Evolutionary conservation across 176 grass and related monocot species (phyloP).

Genomic region (Oryza punctata): DNA sequence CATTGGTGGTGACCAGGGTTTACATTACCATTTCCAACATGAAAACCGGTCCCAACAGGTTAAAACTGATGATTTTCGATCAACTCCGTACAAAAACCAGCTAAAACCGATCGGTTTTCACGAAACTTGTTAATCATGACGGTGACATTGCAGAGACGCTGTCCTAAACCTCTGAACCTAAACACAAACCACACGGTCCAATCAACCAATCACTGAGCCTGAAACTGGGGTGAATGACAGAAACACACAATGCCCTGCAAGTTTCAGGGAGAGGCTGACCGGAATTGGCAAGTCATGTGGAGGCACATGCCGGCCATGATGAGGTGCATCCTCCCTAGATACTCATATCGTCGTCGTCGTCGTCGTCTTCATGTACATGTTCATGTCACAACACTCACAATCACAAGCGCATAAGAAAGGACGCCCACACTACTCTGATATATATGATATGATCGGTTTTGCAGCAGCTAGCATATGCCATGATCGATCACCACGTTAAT

Average conservation of each 20-base stretch:
- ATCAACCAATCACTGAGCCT: conserved; percentile 9
- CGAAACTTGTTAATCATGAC: not conserved
- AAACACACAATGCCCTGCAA: conserved; percentile 18
- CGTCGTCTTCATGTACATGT: not conserved
- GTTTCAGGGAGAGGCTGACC: not conserved
- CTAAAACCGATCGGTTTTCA: no score
- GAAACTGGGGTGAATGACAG: not conserved
- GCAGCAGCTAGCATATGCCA: not conserved
- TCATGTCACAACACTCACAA: not conserved
- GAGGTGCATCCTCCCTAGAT: conserved; percentile 8
- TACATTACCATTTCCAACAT: no score
- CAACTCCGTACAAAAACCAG: no score
- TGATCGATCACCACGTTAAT: conserved; percentile 1
- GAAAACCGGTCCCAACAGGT: no score
- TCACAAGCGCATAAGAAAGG: not conserved
- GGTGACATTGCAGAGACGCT: not conserved
- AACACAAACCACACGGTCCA: not conserved
- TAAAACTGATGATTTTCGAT: no score
- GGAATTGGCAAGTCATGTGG: conserved; percentile 4
- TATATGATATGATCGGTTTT: not conserved
- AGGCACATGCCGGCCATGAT: conserved; percentile 18
- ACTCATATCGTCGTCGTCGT: not conserved
- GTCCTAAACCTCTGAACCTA: not conserved
- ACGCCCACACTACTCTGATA: not conserved
- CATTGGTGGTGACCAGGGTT: not conserved